Evolutionary conservation across 2,329 filamentous ascomycete species (phyloP).

Genomic region (Xylaria sp.): DNA sequence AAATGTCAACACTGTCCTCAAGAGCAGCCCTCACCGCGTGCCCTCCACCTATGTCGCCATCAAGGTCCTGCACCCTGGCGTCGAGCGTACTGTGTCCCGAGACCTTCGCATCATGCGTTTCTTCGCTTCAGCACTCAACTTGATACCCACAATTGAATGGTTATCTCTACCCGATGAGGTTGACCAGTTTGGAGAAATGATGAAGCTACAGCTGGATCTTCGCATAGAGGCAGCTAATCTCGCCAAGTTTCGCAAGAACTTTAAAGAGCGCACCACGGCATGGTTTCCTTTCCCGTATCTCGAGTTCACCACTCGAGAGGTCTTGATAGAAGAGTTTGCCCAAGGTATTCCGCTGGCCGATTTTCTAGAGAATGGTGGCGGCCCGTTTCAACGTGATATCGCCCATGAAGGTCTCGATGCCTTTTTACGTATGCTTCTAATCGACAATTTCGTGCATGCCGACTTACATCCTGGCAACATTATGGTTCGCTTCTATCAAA

Average conservation of each 20-base stretch:
- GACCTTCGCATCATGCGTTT: constrained; percentile 94
- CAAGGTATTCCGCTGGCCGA: constrained; percentile 90
- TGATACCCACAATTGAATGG: constrained; percentile 95
- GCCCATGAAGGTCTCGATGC: constrained; percentile 94
- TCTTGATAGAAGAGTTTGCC: constrained; percentile 94
- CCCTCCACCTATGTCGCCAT: constrained; percentile 93
- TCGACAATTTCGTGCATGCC: constrained; percentile 97
- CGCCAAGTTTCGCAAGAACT: constrained; percentile 85
- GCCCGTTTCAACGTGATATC: constrained; percentile 91
- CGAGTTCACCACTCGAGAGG: constrained; percentile 89
- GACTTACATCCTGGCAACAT: constrained; percentile 98
- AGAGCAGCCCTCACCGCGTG: constrained; percentile 82
- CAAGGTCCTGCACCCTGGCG: constrained; percentile 91
- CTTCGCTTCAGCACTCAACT: constrained; percentile 83
- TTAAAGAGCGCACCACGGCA: constrained; percentile 86
- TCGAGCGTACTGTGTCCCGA: constrained; percentile 87
- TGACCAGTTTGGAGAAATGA: constrained; percentile 94
- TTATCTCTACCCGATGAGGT: constrained; percentile 95
- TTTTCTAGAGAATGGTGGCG: constrained; percentile 90
- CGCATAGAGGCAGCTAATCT: constrained; percentile 94
- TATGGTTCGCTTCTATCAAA: constrained; percentile 97
- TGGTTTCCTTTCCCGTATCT: constrained; percentile 96
- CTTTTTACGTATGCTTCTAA: constrained; percentile 92
- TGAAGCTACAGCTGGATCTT: constrained; percentile 94
- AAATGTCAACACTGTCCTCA: constrained; percentile 85